Base-by-base conservation (phyloP, 2,329 filamentous ascomycete genomes). In the Scytalidium lignicola region DNA sequence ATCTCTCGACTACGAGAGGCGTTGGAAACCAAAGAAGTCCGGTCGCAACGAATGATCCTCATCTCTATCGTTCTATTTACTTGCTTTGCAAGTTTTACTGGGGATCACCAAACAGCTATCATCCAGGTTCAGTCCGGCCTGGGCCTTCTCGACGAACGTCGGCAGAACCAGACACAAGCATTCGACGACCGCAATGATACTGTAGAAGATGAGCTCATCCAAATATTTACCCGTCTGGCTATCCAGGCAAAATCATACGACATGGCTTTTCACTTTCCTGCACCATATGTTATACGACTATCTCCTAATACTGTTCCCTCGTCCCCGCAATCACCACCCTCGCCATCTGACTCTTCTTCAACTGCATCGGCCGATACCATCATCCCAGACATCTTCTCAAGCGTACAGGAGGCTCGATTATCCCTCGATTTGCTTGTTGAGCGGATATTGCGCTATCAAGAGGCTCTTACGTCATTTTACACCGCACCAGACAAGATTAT, bases 81-180 rank as follows among this genome's bases (percentile, higher is more conserved):
- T n/a, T 85, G 80, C 62, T 86, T 86, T 53, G 82, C 86, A 63
- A 83, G 80, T 1, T 84, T 85, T 58, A 77, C 82, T 23, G 81
- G 81, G 17, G 76, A 84, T 52, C 80, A 84, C 59, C 76, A 71
- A 55, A 77, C 80, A 54, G 80, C 80, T 39, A 83, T 85, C 44
- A 58, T 65, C 13, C 81, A 84, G 58, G 83, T 85, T 39, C 80
- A 83, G 58, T 74, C 66, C 5, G 81, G 81, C 1, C 67, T 85
- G 19, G 63, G 68, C 3, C 63, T 84, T 2, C 63, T 84, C 15
- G 76, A 83, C 46, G 71, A 73, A 39, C 65, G 82, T 17, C 73
- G 76, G 6, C 68, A 65, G 8, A 72, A 78, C 50, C 69, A 72
- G 29, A 70, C 5, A 59, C 63, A 49, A 64, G 70, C 13, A 50